Conservation (phyloP, 352 stramenopile species). For the Pythium scleroteichum region DNA sequence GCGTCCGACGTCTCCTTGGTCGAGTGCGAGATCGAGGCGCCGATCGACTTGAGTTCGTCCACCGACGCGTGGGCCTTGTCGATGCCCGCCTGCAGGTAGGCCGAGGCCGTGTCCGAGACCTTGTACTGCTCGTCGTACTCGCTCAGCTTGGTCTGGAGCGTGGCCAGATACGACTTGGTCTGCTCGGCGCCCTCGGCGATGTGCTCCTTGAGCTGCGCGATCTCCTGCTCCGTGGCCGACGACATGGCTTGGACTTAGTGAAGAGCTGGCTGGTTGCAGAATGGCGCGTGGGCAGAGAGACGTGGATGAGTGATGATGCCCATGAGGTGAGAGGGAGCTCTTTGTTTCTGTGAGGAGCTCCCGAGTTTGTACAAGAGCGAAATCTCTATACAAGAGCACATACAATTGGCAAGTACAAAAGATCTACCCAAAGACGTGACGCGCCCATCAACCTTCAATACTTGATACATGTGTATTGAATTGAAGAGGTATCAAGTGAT, state of each 20-base stretch:
- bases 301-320: neutral
- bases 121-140: constrained; percentile 76
- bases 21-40: constrained; percentile 53
- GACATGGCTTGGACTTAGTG: neutral
- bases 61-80: constrained; percentile 71
- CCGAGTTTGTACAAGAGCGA: constrained; percentile 16
- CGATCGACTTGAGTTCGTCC: constrained; percentile 67
- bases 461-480: neutral
- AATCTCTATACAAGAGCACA: constrained; percentile 12
- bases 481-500: neutral
- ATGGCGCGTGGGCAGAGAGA: neutral
- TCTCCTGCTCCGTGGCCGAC: constrained; percentile 29
- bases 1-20: constrained; percentile 49
- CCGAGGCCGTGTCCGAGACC: constrained; percentile 66
- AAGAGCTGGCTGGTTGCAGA: too few species aligned
- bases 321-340: neutral
- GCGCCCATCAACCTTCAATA: constrained; percentile 10
- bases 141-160: constrained; percentile 30
- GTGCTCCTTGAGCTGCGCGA: constrained; percentile 69
- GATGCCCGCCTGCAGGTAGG: constrained; percentile 65
- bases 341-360: neutral
- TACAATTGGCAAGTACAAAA: constrained; percentile 13
- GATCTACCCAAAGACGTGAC: constrained; percentile 3
- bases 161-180: constrained; percentile 72
- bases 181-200: constrained; percentile 69